A percentile compares a stretch with the other conserved stretches of the same genome.
phyloP scores from a whole-genome alignment of 1,139 yeast species.

The Zygosaccharomyces pseudobailii region DNA sequence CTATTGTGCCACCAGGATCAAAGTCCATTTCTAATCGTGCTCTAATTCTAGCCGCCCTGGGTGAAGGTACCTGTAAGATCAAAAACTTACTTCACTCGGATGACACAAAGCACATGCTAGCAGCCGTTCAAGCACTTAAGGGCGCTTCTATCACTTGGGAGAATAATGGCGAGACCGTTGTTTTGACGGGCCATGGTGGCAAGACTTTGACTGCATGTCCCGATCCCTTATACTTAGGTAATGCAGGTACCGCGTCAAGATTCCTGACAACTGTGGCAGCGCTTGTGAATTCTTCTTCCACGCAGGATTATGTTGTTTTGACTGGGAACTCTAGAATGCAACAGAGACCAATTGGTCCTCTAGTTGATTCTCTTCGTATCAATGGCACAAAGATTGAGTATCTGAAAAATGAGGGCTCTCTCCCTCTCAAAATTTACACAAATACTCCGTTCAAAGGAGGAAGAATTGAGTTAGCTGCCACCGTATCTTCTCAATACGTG shows the following conservation, averaged over 20 bases:
- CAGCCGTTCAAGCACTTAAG: slow-evolving; percentile 70
- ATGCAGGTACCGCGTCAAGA: slow-evolving; percentile 98
- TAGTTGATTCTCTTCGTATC: slow-evolving; percentile 79
- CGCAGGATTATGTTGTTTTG: slow-evolving; percentile 49
- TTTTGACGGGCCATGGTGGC: slow-evolving; percentile 86
- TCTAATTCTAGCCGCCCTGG: slow-evolving; percentile 84
- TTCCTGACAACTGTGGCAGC: slow-evolving; percentile 90
- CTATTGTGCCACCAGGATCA: slow-evolving; percentile 88
- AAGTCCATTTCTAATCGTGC: slow-evolving; percentile 97
- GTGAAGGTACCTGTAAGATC: slow-evolving; percentile 76
- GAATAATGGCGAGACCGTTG: slow-evolving; percentile 84
- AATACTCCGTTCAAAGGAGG: slow-evolving; percentile 83
- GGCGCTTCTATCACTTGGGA: slow-evolving; percentile 80
- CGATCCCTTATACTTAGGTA: slow-evolving; percentile 76
- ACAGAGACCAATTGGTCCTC: slow-evolving; percentile 94
- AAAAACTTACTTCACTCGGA: slow-evolving; percentile 88
- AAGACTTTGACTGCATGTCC: slow-evolving; percentile 52
- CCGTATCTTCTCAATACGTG: slow-evolving; percentile 95
- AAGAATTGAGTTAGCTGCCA: slow-evolving; percentile 87
- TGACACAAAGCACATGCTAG: slow-evolving; percentile 92
- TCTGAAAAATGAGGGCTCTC: slow-evolving; percentile 70
- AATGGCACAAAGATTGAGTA: slow-evolving; percentile 78
- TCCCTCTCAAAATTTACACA: slow-evolving; percentile 72
- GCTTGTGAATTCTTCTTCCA: slow-evolving; percentile 51
- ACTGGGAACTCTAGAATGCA: slow-evolving; percentile 98